Conservation (phyloP, 2,329 filamentous ascomycete species). For the Malbranchea cinnamomea region DNA sequence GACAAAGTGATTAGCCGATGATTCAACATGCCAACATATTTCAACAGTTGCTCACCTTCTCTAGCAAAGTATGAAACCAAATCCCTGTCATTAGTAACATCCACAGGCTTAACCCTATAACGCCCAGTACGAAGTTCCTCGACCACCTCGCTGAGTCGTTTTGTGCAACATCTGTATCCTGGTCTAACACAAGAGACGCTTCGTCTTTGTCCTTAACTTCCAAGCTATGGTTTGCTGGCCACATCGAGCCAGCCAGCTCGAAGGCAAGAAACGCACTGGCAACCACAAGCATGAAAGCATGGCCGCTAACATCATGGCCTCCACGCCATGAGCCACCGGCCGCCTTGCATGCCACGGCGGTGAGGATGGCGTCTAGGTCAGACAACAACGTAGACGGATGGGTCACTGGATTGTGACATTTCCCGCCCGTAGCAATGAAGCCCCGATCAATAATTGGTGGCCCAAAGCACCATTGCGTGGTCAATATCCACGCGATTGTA, state of each 20-base stretch:
- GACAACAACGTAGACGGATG: too few species aligned
- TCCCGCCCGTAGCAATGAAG: constrained; percentile 77
- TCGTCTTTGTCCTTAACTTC: constrained; percentile 29
- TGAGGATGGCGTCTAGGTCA: constrained; percentile 41
- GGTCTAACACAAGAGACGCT: too few species aligned
- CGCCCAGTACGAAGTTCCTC: constrained; percentile 34
- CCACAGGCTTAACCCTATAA: constrained; percentile 67
- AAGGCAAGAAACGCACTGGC: constrained; percentile 69
- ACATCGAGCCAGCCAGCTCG: constrained; percentile 58
- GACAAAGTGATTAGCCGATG: not conserved
- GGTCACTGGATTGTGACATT: constrained; percentile 48
- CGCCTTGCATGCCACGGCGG: constrained; percentile 65
- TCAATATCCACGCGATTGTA: constrained; percentile 66
- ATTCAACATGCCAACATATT: constrained; percentile 10
- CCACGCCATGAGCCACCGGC: constrained; percentile 74
- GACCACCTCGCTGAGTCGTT: constrained; percentile 42
- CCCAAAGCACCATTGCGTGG: constrained; percentile 96
- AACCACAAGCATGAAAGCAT: constrained; percentile 82
- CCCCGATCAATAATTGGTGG: constrained; percentile 77
- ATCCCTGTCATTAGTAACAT: constrained; percentile 98
- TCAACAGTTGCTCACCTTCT: constrained; percentile 52
- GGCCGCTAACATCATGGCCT: constrained; percentile 92
- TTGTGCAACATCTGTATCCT: constrained; percentile 22
- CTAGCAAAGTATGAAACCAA: constrained; percentile 97
- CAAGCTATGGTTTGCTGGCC: constrained; percentile 46